Base-by-base conservation (phyloP, 129 eudicot species). In the Calendula officinalis region DNA sequence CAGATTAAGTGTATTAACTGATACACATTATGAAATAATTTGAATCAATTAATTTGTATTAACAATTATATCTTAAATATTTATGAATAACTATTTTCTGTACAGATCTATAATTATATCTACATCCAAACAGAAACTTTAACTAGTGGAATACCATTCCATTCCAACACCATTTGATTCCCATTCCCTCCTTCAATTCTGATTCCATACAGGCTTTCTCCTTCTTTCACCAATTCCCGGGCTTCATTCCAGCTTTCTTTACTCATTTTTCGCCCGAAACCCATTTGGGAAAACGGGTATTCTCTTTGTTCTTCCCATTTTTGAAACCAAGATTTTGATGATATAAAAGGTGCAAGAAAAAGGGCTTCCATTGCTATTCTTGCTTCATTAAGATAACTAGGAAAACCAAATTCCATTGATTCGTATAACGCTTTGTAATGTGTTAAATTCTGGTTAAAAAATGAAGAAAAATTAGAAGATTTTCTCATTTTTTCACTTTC, bases 291-390 rank as follows among this genome's bases (percentile, higher is more conserved):
- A 39, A 10, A 51, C 27, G 3, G 46, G 12, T 37, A 34, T 45
- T 63, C 61, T 44, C 55, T 57, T 16, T 44, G 43, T 58, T 81
- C 76, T 27, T 62, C 80, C 95, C 95, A 86, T 44, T 74, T 76
- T 39, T 70, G 77, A 7, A 66, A 68, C 91, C 91, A 87, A 46
- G 80, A 32, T 17, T 39, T 22, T 16, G 82, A 72, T 22, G 81
- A 73, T 49, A 87, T 48, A 10, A 75, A 71, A 12, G 90, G 95
- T 3, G 76, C 66, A 56, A 81, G 38, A 45, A 87, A 87, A 15
- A 83, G 80, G 37, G 68, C 57, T 37, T 87, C 95, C 82, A 84
- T 64, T 15, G 90, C 71, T 8, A 78, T 70, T 71, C 95, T 81
- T 56, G 85, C 95, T 73, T 81, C 86, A 12, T 67, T 50, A 50